Evolutionary conservation across 768 basidiomycete species (phyloP), one percentile per base, ranked within the genome.

Genomic region (Boletus fagicola): DNA sequence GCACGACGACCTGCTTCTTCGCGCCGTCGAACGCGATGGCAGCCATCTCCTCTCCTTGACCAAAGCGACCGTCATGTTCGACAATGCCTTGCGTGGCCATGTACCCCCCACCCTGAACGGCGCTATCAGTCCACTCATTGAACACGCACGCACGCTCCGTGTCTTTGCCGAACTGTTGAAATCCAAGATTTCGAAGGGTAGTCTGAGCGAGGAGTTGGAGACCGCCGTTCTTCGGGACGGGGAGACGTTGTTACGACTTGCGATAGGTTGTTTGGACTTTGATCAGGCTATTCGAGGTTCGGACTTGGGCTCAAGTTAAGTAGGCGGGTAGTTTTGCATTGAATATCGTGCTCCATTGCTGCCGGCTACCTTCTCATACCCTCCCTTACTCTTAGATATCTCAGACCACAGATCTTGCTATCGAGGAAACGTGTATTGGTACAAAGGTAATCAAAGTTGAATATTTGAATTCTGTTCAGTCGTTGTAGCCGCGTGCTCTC

Each of bases 401-500:
- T 36, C 53, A 52, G 50, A 55, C 44, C 26, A 9, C 9, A 39
- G 38, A 46, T 20, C 2, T 5, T 20, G 28, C 13, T 26, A 31
- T 36, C n/a, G 9, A n/a, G 12, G 15, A 49, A 20, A 44, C 16
- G 2, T 48, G 47, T 55, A 55, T 49, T 30, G n/a, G 22, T 62
- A 62, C 57, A 59, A n/a, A 49, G 48, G 45, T 45, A 48, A 30
- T 52, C n/a, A 6, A 52, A 36, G 24, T 11, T 57, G 30, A 18
- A 18, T 36, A n/a, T n/a, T n/a, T n/a, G n/a, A n/a, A n/a, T n/a
- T 33, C 5, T 8, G n/a, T 22, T 79, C 65, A 86, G 66, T 87
- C 86, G 60, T 84, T 86, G 72, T 86, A 87, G 16, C 85, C 83
- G 33, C 79, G 75, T 50, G 79, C 70, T 58, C 78, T 77, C 18